These are phyloP conservation scores for Berberis thunbergii DNA, from an alignment of 164 flowering plant species.

Conservation along the genomic window DNA sequence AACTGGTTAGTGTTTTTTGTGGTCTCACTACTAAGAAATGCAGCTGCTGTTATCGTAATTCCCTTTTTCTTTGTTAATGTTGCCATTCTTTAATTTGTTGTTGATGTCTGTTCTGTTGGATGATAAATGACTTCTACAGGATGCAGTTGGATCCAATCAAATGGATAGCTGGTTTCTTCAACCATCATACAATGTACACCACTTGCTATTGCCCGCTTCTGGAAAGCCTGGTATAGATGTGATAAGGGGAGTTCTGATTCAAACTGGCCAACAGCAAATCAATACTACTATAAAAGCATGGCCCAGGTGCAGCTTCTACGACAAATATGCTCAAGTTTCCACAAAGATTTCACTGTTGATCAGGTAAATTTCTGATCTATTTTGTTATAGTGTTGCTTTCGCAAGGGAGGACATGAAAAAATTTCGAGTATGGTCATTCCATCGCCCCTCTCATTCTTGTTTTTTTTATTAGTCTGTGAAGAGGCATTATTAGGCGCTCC, in stretches of 20 bases:
- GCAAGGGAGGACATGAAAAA: background rate
- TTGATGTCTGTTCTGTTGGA: constrained; percentile 1
- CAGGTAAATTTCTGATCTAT: constrained; percentile 34
- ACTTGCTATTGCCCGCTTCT: constrained; percentile 37
- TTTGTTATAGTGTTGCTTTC: background rate
- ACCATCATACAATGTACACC: constrained; percentile 54
- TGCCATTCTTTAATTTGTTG: background rate
- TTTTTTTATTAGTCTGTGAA: too few relatives aligned
- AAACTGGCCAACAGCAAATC: constrained; percentile 54
- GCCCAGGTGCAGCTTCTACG: constrained; percentile 50
- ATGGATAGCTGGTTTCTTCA: constrained; percentile 49
- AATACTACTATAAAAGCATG: constrained; percentile 62
- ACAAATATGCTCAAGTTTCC: constrained; percentile 49
- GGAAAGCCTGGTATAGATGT: constrained; percentile 7
- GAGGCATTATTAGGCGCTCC: too few relatives aligned
- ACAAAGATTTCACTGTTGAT: constrained; percentile 57
- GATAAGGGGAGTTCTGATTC: constrained; percentile 9
- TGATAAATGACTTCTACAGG: constrained; percentile 22
- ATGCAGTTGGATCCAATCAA: constrained; percentile 19
- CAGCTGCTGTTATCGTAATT: too few relatives aligned
- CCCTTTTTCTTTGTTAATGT: background rate
- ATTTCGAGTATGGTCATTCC: background rate
- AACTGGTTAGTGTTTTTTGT: too few relatives aligned
- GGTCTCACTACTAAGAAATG: too few relatives aligned
- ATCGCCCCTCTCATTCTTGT: background rate